Percentiles rank a stretch among this genome's conserved stretches.
Evolutionary conservation across 2,329 filamentous ascomycete genomes (phyloP).

Genomic region (Trichocomaceae sp.): DNA sequence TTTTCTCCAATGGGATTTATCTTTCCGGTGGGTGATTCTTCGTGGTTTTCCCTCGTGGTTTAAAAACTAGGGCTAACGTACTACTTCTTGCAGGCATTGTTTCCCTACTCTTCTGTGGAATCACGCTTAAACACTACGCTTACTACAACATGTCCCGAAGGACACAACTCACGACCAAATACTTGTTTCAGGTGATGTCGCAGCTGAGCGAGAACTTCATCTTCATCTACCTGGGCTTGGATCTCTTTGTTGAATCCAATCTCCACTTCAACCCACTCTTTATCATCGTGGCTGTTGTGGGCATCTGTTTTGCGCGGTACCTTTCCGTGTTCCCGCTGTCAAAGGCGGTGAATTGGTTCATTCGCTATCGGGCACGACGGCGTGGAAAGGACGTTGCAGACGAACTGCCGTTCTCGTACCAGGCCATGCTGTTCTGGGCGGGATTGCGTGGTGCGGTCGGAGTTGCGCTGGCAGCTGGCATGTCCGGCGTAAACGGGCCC

Average conservation of each 20-base stretch:
- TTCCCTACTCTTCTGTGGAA: conserved; percentile 91
- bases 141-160: conserved; percentile 99
- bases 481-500: conserved; percentile 73
- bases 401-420: conserved; percentile 88
- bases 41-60: background rate
- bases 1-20: conserved; percentile 91
- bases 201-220: conserved; percentile 99
- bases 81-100: conserved; percentile 68
- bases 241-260: conserved; percentile 83
- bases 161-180: conserved; percentile 96
- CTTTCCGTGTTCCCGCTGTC: conserved; percentile 92
- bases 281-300: conserved; percentile 84
- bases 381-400: conserved; percentile 71
- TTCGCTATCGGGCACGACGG: conserved; percentile 73
- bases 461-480: conserved; percentile 82
- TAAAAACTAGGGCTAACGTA: background rate
- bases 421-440: conserved; percentile 99
- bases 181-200: conserved; percentile 88
- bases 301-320: conserved; percentile 88
- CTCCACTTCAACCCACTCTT: conserved; percentile 90
- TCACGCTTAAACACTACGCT: conserved; percentile 96
- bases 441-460: conserved; percentile 92
- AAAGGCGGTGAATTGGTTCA: conserved; percentile 83
- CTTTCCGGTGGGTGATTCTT: conserved; percentile 69
- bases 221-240: conserved; percentile 95